Conservation (phyloP, 805 yeast species). For the Saccharomycopsis fibuligera region DNA sequence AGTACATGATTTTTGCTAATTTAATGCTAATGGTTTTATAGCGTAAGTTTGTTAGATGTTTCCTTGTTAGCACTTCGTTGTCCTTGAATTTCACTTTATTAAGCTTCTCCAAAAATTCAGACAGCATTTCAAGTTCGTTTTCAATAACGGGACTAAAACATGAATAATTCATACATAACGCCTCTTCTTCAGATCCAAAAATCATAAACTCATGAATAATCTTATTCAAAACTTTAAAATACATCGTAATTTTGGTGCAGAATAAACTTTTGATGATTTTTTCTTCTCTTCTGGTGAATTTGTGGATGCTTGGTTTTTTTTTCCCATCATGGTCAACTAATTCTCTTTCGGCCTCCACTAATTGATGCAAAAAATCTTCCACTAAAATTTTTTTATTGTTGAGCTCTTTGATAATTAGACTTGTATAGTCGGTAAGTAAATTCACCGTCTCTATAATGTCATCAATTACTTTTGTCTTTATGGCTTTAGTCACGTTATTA, state of each 20-base stretch:
- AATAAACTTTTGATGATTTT: background rate
- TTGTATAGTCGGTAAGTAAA: background rate
- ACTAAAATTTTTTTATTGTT: background rate
- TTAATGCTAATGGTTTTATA: background rate
- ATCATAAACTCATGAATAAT: background rate
- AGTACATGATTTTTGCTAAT: background rate
- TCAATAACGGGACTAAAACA: too few species aligned
- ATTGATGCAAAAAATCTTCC: background rate
- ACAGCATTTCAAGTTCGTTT: too few species aligned
- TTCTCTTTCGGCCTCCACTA: background rate
- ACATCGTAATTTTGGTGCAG: background rate
- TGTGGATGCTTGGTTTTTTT: slow-evolving; percentile 2
- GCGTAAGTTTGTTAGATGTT: background rate
- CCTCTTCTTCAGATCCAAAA: too few species aligned
- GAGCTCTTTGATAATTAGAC: background rate
- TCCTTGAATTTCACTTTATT: background rate
- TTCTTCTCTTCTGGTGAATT: slow-evolving; percentile 9
- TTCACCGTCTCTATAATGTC: background rate
- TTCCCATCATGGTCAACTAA: background rate
- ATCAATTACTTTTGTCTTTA: slow-evolving; percentile 2
- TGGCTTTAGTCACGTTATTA: too few species aligned
- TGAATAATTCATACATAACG: too few species aligned
- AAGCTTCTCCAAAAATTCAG: background rate
- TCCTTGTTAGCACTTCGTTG: background rate
- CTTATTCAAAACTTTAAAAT: background rate